A percentile compares a stretch with the other conserved stretches of the same genome.
These are phyloP conservation scores for Postia placenta DNA, from an alignment of 768 basidiomycete genomes.

Conservation along the genomic window DNA sequence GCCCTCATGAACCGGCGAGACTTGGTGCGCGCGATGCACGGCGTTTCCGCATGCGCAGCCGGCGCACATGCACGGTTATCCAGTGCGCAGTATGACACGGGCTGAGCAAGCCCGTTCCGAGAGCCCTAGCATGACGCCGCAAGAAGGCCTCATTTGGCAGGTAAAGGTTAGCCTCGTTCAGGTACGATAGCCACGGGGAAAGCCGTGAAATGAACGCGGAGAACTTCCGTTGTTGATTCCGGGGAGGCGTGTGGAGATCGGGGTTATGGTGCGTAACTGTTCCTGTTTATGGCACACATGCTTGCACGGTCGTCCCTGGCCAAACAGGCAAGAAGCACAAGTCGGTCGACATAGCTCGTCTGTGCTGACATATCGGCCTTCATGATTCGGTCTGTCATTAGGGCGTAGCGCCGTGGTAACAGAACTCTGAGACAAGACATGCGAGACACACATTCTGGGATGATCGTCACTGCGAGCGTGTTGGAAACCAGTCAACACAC, in stretches of 20 bases:
- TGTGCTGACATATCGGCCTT: too few relatives aligned
- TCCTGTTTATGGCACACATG: background rate
- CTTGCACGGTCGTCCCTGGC: background rate
- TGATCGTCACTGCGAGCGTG: background rate
- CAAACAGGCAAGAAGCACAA: background rate
- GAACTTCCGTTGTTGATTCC: background rate
- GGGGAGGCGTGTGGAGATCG: background rate
- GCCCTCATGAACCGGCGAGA: background rate
- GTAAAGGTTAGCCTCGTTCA: background rate
- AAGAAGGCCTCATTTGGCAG: background rate
- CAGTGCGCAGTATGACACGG: background rate
- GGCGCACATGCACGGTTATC: background rate
- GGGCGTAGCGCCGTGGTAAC: too few relatives aligned
- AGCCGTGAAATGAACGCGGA: background rate
- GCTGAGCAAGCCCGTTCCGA: background rate
- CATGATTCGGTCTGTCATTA: too few relatives aligned
- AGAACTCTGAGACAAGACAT: too few relatives aligned
- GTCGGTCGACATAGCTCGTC: too few relatives aligned
- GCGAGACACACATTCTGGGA: background rate
- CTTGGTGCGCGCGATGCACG: background rate
- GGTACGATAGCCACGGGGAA: background rate
- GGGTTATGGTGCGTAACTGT: background rate
- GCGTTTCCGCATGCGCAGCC: background rate
- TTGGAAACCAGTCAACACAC: background rate
- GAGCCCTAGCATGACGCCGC: background rate